Evolutionary conservation across 352 stramenopile species (phyloP), one percentile per base, ranked within the genome.

Genomic region (Phytophthora cajani): DNA sequence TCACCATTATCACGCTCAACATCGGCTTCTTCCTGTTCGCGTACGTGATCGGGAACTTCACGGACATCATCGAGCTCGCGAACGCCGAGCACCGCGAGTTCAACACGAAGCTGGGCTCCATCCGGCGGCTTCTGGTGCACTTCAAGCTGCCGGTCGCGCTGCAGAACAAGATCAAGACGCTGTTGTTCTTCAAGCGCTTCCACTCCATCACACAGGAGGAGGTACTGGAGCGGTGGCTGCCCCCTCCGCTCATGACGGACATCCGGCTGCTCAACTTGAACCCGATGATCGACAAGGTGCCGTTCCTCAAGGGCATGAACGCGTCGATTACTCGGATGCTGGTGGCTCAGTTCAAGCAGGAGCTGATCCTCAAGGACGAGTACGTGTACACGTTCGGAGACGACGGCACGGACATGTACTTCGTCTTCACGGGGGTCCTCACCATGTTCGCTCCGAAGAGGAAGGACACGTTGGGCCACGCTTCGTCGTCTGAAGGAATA

Each of bases 161-260:
- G 5, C 65, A 81, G 23, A 62, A 69, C 44, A 83, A 80, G 17
- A 58, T 92, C 17, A 86, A 89, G 57, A 80, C 75, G 3, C 78
- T 84, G 46, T 78, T 85, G 14, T 88, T 92, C 17, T 92, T 90
- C 60, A 78, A 82, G 56, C 71, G 79, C 7, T 85, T 82, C 53
- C 77, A 90, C 58, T 81, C 77, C 7, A 87, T 87, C 49, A 82
- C 80, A 0, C 75, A 85, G 58, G 81, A 89, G 55, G 66, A 84
- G 40, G 54, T 87, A 2, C 69, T 89, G 5, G 71, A 80, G 33
- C 53, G 69, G 1, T 87, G 66, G 19, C 64, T 89, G 7, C 81
- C 78, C 8, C 80, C 78, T 3, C 80, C 80, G 1, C 55, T 88
- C 12, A 72, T 88, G 50, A 82, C 78, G 0, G 78, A 88, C 46